These are phyloP conservation scores for Strobilomyces confusus DNA, from an alignment of 768 basidiomycete genomes.

Conservation along the genomic window DNA sequence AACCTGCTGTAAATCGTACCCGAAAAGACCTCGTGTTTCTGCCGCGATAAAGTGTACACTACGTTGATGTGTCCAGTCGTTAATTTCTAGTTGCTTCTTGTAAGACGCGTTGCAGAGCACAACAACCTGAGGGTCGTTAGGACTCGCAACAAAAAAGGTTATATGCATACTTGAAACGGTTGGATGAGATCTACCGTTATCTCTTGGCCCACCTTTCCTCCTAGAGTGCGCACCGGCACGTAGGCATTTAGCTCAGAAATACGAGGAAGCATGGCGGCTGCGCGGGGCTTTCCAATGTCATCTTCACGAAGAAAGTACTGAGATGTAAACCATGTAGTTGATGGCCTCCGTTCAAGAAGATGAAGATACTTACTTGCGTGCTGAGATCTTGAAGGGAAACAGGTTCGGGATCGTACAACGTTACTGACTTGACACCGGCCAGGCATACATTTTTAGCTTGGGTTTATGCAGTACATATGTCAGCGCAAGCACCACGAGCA, in stretches of 20 bases:
- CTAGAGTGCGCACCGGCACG: constrained; percentile 88
- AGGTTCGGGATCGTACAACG: constrained; percentile 89
- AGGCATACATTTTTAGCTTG: constrained; percentile 88
- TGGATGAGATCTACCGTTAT: constrained; percentile 78
- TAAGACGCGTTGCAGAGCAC: constrained; percentile 79
- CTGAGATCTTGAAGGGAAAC: constrained; percentile 88
- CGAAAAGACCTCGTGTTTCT: constrained; percentile 91
- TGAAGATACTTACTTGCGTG: constrained; percentile 62
- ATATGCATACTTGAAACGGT: constrained; percentile 75
- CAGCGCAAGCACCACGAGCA: constrained; percentile 6
- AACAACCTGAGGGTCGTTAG: constrained; percentile 57
- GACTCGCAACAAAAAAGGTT: not conserved
- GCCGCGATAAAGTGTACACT: constrained; percentile 89
- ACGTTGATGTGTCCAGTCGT: constrained; percentile 90
- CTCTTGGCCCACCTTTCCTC: constrained; percentile 69
- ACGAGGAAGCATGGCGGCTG: constrained; percentile 80
- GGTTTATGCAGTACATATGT: constrained; percentile 11
- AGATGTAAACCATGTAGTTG: constrained; percentile 8
- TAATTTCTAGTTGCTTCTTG: constrained; percentile 87
- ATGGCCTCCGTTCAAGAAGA: not conserved
- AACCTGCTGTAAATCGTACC: constrained; percentile 44
- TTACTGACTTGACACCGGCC: constrained; percentile 97
- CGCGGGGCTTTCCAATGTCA: constrained; percentile 87
- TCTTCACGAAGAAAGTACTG: constrained; percentile 91
- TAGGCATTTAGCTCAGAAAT: constrained; percentile 94